These are phyloP conservation scores for Saccharomyces kudriavzevii DNA, from an alignment of 805 yeast genomes.

Conservation along the genomic window DNA sequence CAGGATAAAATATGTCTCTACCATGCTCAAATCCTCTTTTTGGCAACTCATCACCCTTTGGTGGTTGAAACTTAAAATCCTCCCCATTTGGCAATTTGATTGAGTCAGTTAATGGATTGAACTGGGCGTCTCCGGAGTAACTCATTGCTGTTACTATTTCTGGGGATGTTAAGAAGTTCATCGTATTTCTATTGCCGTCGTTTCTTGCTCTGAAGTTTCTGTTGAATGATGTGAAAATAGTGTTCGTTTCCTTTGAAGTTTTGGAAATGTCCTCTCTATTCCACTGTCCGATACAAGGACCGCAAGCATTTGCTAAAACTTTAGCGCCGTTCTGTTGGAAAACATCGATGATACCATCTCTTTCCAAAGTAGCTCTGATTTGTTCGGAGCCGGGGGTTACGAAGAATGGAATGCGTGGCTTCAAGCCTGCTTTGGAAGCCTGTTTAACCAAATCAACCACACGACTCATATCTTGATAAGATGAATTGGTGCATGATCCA, in stretches of 20 bases:
- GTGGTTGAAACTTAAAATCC: constrained; percentile 69
- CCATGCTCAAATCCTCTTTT: constrained; percentile 68
- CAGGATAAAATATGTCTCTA: constrained; percentile 69
- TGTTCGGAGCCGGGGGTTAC: constrained; percentile 98
- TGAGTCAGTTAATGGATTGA: constrained; percentile 86
- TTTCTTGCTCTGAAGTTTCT: constrained; percentile 97
- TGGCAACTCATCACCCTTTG: constrained; percentile 81
- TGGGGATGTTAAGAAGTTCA: constrained; percentile 97
- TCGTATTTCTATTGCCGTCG: constrained; percentile 95
- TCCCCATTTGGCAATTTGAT: constrained; percentile 63
- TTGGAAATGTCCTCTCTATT: constrained; percentile 79
- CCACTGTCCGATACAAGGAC: constrained; percentile 99
- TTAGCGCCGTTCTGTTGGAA: constrained; percentile 89
- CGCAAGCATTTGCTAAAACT: constrained; percentile 96
- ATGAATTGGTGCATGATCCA: constrained; percentile 98
- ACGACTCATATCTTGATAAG: constrained; percentile 97
- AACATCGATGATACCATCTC: constrained; percentile 86
- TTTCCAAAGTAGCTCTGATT: constrained; percentile 94
- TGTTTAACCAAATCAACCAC: constrained; percentile 87
- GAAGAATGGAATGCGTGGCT: constrained; percentile 83
- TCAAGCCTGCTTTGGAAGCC: constrained; percentile 85
- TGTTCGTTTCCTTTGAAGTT: constrained; percentile 59
- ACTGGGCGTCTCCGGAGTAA: constrained; percentile 85
- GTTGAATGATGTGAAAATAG: constrained; percentile 94
- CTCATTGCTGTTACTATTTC: constrained; percentile 96